Evolutionary conservation across 2,329 filamentous ascomycete species (phyloP).

Genomic region (Botrytis hyacinthi): DNA sequence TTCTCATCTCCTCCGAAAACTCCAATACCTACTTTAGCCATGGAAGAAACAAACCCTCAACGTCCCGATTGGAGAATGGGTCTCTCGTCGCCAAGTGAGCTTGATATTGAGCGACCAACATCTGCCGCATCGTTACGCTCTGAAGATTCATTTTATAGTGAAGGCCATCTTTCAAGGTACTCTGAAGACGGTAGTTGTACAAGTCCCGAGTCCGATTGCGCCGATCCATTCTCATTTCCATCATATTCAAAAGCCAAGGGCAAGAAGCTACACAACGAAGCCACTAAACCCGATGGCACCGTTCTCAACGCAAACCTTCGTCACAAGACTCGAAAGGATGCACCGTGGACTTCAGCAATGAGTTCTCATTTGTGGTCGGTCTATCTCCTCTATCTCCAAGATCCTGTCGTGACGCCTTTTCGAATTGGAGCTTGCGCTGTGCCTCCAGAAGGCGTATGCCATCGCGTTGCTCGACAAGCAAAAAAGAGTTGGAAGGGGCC

Average conservation of each 20-base stretch:
- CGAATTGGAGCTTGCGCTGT: constrained; percentile 61
- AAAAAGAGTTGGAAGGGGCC: constrained; percentile 66
- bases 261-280: constrained; percentile 21
- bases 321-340: constrained; percentile 41
- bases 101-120: constrained; percentile 31
- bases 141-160: constrained; percentile 55
- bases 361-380: constrained; percentile 64
- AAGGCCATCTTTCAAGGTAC: constrained; percentile 54
- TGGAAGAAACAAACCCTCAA: constrained; percentile 24
- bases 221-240: constrained; percentile 40
- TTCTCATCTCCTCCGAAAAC: constrained; percentile 55
- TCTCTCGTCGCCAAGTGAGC: constrained; percentile 25
- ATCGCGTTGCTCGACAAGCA: constrained; percentile 63
- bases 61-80: constrained; percentile 38
- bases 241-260: constrained; percentile 31
- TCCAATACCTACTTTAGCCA: constrained; percentile 45
- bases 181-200: constrained; percentile 57
- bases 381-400: constrained; percentile 63
- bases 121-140: constrained; percentile 41
- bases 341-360: constrained; percentile 64
- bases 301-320: constrained; percentile 32
- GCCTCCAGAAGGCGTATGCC: constrained; percentile 62
- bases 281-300: constrained; percentile 3
- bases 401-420: constrained; percentile 66
- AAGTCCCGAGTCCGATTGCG: constrained; percentile 49